Evolutionary conservation across 202 grass and related monocot species (phyloP).

Genomic region (Panicum hallii): DNA sequence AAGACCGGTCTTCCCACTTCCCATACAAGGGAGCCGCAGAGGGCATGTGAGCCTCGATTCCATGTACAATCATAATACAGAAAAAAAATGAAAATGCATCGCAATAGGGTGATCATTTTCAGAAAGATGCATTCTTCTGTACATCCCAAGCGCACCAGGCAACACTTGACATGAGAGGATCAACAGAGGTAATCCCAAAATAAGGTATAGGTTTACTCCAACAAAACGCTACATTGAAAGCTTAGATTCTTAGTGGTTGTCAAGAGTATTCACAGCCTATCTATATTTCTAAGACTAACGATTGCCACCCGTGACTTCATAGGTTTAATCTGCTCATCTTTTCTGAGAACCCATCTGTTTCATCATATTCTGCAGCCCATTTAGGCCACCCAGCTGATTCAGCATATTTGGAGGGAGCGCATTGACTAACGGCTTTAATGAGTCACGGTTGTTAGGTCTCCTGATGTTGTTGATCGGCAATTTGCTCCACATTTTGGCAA

Average conservation of each 20-base stretch:
- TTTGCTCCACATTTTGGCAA: slow-evolving; percentile 83
- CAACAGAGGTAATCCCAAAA: background rate
- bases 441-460: slow-evolving; percentile 46
- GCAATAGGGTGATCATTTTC: background rate
- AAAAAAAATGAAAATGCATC: background rate
- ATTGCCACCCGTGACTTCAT: background rate
- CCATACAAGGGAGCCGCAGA: too few species aligned
- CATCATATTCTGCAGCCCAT: slow-evolving; percentile 61
- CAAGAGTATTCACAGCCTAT: background rate
- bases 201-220: background rate
- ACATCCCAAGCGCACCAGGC: too few species aligned
- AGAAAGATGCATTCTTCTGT: background rate
- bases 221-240: background rate
- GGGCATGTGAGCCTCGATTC: background rate
- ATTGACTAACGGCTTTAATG: slow-evolving; percentile 57
- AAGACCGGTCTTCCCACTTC: background rate
- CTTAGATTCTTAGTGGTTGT: background rate
- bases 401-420: slow-evolving; percentile 65
- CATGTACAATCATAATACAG: background rate
- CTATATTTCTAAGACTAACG: background rate
- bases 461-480: slow-evolving; percentile 64
- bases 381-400: slow-evolving; percentile 79
- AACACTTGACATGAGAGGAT: background rate
- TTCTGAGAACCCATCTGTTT: slow-evolving; percentile 39
- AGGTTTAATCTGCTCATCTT: slow-evolving; percentile 4